Evolutionary conservation across 2,329 filamentous ascomycete species (phyloP).

Genomic region (Hypoxylon sp.): DNA sequence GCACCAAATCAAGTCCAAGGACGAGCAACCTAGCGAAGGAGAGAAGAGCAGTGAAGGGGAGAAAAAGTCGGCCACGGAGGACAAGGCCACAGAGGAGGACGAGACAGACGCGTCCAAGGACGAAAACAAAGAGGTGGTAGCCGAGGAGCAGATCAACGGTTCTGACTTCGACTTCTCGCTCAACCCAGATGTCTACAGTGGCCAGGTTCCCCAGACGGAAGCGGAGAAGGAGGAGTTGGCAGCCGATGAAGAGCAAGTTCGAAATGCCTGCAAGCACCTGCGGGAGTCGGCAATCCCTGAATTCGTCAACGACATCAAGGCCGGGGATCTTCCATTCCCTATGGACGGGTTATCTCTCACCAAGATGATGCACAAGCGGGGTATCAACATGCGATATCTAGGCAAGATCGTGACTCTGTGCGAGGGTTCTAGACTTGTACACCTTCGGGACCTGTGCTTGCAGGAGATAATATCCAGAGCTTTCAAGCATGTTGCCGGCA

Average conservation of each 20-base stretch:
- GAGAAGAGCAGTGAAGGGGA: slow-evolving; percentile 18
- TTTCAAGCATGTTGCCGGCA: slow-evolving; percentile 90
- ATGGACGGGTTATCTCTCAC: slow-evolving; percentile 97
- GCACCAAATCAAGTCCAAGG: slow-evolving; percentile 48
- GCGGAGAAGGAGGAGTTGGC: slow-evolving; percentile 86
- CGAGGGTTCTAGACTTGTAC: slow-evolving; percentile 75
- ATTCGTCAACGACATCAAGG: slow-evolving; percentile 84
- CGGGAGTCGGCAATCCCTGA: slow-evolving; percentile 81
- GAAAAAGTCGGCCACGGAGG: slow-evolving; percentile 12
- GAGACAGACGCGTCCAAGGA: slow-evolving; percentile 33
- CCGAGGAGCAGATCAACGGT: slow-evolving; percentile 79
- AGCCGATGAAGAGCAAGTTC: slow-evolving; percentile 87
- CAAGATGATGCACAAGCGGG: slow-evolving; percentile 90
- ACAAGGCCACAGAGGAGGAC: slow-evolving; percentile 46
- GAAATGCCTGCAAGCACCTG: slow-evolving; percentile 81
- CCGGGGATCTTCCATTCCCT: slow-evolving; percentile 94
- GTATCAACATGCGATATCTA: slow-evolving; percentile 97
- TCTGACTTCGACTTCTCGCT: slow-evolving; percentile 86
- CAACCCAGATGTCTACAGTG: slow-evolving; percentile 95
- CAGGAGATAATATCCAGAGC: slow-evolving; percentile 96
- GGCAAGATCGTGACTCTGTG: slow-evolving; percentile 79
- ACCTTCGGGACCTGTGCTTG: slow-evolving; percentile 77
- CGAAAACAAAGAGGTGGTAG: slow-evolving; percentile 48
- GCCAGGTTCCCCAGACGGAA: slow-evolving; percentile 86
- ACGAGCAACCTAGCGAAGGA: slow-evolving; percentile 39